Evolutionary conservation across 139 green algal genomes (phyloP).

Genomic region (Chlorella sp.): DNA sequence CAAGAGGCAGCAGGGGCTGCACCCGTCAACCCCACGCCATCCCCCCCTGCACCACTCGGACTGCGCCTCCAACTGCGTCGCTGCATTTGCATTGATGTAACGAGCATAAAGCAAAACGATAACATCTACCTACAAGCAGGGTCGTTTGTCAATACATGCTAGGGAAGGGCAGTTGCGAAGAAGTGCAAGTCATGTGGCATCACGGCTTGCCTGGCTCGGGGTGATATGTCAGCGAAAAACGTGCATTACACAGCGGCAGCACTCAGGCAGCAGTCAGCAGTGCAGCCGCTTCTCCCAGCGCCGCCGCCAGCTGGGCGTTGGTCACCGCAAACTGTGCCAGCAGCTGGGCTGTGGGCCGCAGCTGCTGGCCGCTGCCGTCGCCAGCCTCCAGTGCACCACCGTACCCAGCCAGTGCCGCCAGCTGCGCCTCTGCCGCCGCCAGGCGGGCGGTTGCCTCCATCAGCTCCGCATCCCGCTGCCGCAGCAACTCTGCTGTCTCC

Average conservation of each 20-base stretch:
- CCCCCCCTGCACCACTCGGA: too few relatives aligned
- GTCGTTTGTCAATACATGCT: background rate
- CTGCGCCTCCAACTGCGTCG: too few relatives aligned
- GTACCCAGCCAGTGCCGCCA: background rate
- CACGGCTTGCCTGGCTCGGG: too few relatives aligned
- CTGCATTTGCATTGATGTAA: too few relatives aligned
- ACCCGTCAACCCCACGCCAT: too few relatives aligned
- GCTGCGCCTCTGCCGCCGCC: conserved; percentile 22
- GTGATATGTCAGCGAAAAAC: too few relatives aligned
- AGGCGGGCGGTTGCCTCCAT: conserved; percentile 15
- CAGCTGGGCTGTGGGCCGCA: conserved; percentile 3
- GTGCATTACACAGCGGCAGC: background rate
- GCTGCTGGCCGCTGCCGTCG: background rate
- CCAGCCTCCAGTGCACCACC: background rate
- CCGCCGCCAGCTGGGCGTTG: background rate
- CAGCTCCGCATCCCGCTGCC: conserved; percentile 6
- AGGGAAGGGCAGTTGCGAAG: background rate
- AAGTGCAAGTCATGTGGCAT: too few relatives aligned
- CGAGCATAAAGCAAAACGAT: too few relatives aligned
- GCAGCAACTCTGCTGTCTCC: background rate
- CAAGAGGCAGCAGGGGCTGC: too few relatives aligned
- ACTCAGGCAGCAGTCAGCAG: background rate
- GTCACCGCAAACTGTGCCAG: background rate
- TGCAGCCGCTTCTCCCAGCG: background rate
- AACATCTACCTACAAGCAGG: too few relatives aligned